Evolutionary conservation across 345 rosid species (phyloP).

Genomic region (Linum usitatissimum): DNA sequence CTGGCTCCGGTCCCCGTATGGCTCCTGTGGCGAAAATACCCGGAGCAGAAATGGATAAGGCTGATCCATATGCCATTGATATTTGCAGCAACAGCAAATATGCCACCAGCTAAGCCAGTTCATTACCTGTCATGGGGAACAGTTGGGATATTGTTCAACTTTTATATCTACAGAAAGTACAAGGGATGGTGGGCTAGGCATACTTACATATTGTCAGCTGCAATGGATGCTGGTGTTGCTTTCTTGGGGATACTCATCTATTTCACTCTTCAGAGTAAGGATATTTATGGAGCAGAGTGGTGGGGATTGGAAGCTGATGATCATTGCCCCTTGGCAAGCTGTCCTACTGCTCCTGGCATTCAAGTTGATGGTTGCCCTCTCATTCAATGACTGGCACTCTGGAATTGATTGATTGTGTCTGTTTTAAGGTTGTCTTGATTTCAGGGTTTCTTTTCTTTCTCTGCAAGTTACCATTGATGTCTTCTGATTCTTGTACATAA

Average conservation of each 20-base stretch:
- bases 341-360: background rate
- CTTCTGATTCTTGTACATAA: no score
- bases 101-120: conserved; percentile 4
- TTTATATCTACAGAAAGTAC: conserved; percentile 1
- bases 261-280: background rate
- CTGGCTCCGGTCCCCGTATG: background rate
- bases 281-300: background rate
- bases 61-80: background rate
- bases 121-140: background rate
- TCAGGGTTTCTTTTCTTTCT: no score
- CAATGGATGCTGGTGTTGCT: background rate
- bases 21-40: background rate
- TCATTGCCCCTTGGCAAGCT: background rate
- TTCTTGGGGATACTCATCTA: background rate
- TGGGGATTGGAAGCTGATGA: background rate
- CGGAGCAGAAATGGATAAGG: conserved; percentile 1
- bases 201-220: background rate
- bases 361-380: background rate
- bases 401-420: no score
- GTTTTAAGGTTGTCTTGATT: no score
- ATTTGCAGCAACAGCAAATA: background rate
- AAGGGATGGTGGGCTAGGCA: conserved; percentile 6
- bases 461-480: no score
- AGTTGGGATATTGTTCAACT: background rate
- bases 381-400: no score